Base-by-base conservation (phyloP, 768 basidiomycete species). In the Tremella mesenterica region DNA sequence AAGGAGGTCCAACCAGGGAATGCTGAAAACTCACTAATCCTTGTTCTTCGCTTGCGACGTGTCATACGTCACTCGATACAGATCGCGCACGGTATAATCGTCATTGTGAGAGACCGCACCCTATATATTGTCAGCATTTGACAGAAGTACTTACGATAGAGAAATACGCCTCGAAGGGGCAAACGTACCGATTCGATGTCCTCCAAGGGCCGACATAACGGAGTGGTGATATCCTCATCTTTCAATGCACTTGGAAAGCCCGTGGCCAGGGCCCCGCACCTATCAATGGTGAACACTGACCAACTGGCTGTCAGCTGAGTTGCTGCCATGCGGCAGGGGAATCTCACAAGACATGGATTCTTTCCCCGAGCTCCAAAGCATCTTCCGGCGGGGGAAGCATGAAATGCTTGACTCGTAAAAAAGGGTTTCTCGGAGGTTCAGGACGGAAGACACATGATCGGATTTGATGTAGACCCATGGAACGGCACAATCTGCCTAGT, bases 171-270 rank as follows among this genome's bases (percentile, higher is more conserved):
- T n/a, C n/a, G n/a, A n/a, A n/a, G 18, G 26, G 18, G 41, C 20
- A n/a, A 10, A 53, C 65, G 46, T 33, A 67, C 65, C 25, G 64
- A 56, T 1, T 54, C 67, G 23, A 66, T 64, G 33, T 67, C 60
- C 14, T 50, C 53, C 31, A 70, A 43, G 4, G 62, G 60, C 28
- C 59, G 29, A 8, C 60, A 57, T 31, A 64, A 70, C n/a, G 68
- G 68, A n/a, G 68, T 70, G 27, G 59, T 51, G 34, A 70, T 70
- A 41, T 70, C 68, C 10, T 55, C 50, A 45, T 67, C 65, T 14
- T 45, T 8, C 5, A 70, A 20, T 3, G 53, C 52, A 25, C 51
- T 44, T 4, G 65, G 63, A 41, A 64, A 67, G 1, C 63, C 65
- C 16, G 68, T 67, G 2, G 59, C 63, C 4, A 63, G 28, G 18